Evolutionary conservation across 2,329 filamentous ascomycete species (phyloP), one percentile per base, ranked within the genome.

Genomic region (Thermothelomyces thermophilus): DNA sequence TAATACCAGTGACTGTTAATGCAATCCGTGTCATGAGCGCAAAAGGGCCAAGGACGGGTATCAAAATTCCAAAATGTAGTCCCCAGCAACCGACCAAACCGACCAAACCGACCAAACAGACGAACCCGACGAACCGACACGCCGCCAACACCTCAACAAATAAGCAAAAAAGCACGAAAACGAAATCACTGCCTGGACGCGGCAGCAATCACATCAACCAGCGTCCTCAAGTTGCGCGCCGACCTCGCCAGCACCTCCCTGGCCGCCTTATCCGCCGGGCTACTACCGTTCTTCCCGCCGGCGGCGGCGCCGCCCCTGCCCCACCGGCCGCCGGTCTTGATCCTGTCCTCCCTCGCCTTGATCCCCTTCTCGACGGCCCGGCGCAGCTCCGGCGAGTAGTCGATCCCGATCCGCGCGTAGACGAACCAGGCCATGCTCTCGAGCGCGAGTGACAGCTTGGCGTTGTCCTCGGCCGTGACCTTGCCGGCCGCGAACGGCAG

Each of bases 381-480:
- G 14, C 62, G 62, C 14, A 80, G 61, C 3, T 55, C 54, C 0
- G 62, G 53, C 26, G 65, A 66, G 55, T 73, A 71, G 1, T 53
- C 50, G 11, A 71, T 55, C 17, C 60, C 57, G 11, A 66, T 65
- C 22, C 63, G 60, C 2, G 51, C 49, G 66, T 71, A 75, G 3
- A 77, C 65, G 6, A 82, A 67, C 40, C 82, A 73, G 26, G 87
- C 60, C 43, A 88, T 66, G 2, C 73, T 73, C 66, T 91, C 87
- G 0, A 89, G 68, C 26, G 86, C 65, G 9, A 90, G 66, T 2
- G 83, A 83, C 33, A 90, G 73, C 63, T 86, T 86, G 24, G 83
- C 82, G 58, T 93, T 90, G 55, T 89, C 85, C 17, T 79, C 75
- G 0, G 76, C 65, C 6, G 72, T 74, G 13, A 76, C 70, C 0